Conservation (phyloP, 192 early-diverging fungal species). For the Podochytrium sp. region DNA sequence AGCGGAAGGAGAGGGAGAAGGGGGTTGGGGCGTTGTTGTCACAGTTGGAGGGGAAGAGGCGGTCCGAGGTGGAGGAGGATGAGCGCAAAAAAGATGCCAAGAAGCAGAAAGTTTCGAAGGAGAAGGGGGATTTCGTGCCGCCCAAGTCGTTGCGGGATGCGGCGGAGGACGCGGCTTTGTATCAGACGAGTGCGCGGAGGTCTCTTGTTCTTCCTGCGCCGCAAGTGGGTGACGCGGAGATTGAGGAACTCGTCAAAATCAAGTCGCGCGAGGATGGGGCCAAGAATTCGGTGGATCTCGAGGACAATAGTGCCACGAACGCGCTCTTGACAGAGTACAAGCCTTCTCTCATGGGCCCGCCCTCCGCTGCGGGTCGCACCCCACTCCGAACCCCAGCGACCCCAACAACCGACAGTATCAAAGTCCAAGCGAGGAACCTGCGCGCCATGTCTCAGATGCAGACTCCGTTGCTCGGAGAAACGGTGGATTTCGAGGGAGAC, state of each 20-base stretch:
- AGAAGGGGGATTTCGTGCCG: slow-evolving; percentile 67
- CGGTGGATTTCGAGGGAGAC: slow-evolving; percentile 53
- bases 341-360: slow-evolving; percentile 35
- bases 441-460: slow-evolving; percentile 72
- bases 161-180: slow-evolving; percentile 50
- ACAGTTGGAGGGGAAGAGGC: slow-evolving; percentile 85
- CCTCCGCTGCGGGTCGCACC: slow-evolving; percentile 35
- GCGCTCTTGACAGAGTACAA: slow-evolving; percentile 77
- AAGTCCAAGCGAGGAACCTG: slow-evolving; percentile 83
- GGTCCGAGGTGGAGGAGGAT: slow-evolving; percentile 81
- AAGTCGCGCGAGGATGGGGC: slow-evolving; percentile 81
- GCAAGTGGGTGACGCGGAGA: slow-evolving; percentile 86
- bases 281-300: slow-evolving; percentile 68
- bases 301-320: slow-evolving; percentile 59
- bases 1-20: slow-evolving; percentile 58
- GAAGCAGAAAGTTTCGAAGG: slow-evolving; percentile 54
- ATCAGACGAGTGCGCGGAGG: slow-evolving; percentile 64
- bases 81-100: slow-evolving; percentile 81
- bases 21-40: slow-evolving; percentile 74
- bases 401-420: slow-evolving; percentile 62
- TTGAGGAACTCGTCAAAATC: slow-evolving; percentile 91
- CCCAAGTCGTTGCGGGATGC: slow-evolving; percentile 68
- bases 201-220: slow-evolving; percentile 85
- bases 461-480: slow-evolving; percentile 85
- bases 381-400: slow-evolving; percentile 72